Conservation (phyloP, 345 rosid genomes). For the Anacardium occidentale region DNA sequence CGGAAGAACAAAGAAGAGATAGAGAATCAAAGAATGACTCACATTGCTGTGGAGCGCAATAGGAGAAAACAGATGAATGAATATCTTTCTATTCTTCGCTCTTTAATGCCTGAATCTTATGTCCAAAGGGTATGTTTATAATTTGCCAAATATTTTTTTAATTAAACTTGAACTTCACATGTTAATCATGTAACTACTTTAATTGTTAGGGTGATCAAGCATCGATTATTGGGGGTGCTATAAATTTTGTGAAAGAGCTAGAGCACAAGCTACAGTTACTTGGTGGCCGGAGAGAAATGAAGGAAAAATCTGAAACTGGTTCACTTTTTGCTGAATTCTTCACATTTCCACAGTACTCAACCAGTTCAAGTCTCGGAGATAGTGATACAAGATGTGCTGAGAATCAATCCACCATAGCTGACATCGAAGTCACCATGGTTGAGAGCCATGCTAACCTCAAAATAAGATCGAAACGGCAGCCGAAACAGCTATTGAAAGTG, state of each 20-base stretch:
- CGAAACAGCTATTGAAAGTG: conserved; percentile 69
- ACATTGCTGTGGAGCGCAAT: conserved; percentile 98
- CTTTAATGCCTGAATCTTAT: conserved; percentile 85
- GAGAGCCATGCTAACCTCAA: conserved; percentile 82
- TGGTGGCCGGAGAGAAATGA: conserved; percentile 30
- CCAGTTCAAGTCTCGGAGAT: conserved; percentile 19
- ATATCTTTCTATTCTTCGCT: conserved; percentile 69
- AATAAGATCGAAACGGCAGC: conserved; percentile 62
- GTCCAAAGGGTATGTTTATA: conserved; percentile 62
- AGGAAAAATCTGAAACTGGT: conserved; percentile 26
- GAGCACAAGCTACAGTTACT: conserved; percentile 47
- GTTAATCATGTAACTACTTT: not conserved
- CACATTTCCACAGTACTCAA: conserved; percentile 64
- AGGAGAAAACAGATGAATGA: conserved; percentile 93
- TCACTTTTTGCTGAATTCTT: conserved; percentile 58
- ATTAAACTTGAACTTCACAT: not conserved
- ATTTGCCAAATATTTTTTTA: not conserved
- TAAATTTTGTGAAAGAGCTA: conserved; percentile 49
- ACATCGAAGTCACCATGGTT: conserved; percentile 79
- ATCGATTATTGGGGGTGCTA: conserved; percentile 63
- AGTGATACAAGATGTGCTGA: conserved; percentile 27
- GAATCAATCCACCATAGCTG: conserved; percentile 40
- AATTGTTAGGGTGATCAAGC: conserved; percentile 53
- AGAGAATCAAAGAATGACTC: conserved; percentile 89
- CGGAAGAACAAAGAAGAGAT: conserved; percentile 80